A percentile compares a stretch with the other conserved stretches of the same genome.
Conservation (phyloP, 169 alveolate genomes). For the Plasmodium yoelii region DNA sequence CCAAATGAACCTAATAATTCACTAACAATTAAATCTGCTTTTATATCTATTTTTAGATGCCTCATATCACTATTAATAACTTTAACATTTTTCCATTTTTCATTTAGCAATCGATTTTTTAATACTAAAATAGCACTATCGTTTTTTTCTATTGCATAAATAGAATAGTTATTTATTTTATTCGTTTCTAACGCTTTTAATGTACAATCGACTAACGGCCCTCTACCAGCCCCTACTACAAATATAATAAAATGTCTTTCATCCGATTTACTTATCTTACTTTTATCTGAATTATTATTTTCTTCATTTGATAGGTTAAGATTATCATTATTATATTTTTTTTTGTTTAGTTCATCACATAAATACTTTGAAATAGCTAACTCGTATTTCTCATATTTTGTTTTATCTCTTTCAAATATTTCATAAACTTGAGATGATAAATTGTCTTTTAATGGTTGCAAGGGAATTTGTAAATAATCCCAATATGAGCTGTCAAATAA, state of each 20-base stretch:
- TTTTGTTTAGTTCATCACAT: constrained; percentile 30
- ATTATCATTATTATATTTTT: background rate
- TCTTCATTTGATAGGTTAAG: background rate
- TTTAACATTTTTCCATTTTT: constrained; percentile 81
- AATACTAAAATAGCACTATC: constrained; percentile 81
- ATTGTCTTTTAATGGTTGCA: constrained; percentile 86
- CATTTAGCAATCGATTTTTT: constrained; percentile 49
- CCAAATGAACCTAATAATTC: constrained; percentile 87
- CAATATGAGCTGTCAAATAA: constrained; percentile 62
- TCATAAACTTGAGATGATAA: constrained; percentile 82
- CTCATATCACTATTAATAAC: constrained; percentile 85
- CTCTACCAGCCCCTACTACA: constrained; percentile 88
- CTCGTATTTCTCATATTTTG: constrained; percentile 81
- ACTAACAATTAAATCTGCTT: constrained; percentile 82
- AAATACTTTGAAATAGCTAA: constrained; percentile 78
- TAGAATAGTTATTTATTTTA: constrained; percentile 59
- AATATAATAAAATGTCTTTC: constrained; percentile 48
- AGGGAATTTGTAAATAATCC: constrained; percentile 83
- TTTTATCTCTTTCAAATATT: constrained; percentile 80
- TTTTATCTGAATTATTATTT: background rate
- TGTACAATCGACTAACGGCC: constrained; percentile 83
- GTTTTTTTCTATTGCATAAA: constrained; percentile 85
- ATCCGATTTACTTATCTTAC: constrained; percentile 2
- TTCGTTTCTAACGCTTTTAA: constrained; percentile 76
- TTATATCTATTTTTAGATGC: constrained; percentile 60